These are phyloP conservation scores for Boehmeria nivea DNA, from an alignment of 306 rosid genomes.

Conservation along the genomic window DNA sequence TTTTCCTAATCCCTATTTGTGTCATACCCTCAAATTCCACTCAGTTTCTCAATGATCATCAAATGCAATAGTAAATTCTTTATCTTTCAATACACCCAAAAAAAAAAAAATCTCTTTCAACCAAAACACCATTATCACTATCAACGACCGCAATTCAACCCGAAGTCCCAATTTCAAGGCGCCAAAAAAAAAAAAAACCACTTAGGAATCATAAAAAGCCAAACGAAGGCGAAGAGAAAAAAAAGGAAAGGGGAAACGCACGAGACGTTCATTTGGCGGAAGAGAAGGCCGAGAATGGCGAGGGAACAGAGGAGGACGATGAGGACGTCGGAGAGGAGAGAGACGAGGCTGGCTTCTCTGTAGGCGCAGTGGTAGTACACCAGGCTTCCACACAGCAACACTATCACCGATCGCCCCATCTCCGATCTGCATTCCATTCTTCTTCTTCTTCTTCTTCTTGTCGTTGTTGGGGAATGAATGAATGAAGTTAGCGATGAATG, in stretches of 20 bases:
- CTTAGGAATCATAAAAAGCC: not conserved
- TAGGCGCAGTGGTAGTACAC: conserved; percentile 86
- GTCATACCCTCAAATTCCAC: no score
- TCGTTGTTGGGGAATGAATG: not conserved
- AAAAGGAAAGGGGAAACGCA: not conserved
- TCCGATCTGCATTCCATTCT: conserved; percentile 30
- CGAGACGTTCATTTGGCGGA: conserved; percentile 75
- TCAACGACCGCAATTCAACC: no score
- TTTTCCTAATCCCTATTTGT: no score
- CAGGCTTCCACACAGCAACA: conserved; percentile 51
- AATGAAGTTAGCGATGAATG: no score
- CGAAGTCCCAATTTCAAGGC: no score
- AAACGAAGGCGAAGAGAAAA: not conserved
- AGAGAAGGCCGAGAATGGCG: conserved; percentile 94
- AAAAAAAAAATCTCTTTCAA: no score
- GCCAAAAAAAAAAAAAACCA: no score
- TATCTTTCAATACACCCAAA: no score
- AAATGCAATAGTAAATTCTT: no score
- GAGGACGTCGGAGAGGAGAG: conserved; percentile 81
- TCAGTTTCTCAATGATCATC: no score
- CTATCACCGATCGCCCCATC: conserved; percentile 44
- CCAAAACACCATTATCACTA: no score
- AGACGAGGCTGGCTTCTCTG: conserved; percentile 56
- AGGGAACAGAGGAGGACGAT: conserved; percentile 92
- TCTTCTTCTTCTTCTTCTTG: not conserved